Evolutionary conservation across 768 basidiomycete genomes (phyloP), one percentile per base, ranked within the genome.

Genomic region (Xerocomus brunneocitrinus): DNA sequence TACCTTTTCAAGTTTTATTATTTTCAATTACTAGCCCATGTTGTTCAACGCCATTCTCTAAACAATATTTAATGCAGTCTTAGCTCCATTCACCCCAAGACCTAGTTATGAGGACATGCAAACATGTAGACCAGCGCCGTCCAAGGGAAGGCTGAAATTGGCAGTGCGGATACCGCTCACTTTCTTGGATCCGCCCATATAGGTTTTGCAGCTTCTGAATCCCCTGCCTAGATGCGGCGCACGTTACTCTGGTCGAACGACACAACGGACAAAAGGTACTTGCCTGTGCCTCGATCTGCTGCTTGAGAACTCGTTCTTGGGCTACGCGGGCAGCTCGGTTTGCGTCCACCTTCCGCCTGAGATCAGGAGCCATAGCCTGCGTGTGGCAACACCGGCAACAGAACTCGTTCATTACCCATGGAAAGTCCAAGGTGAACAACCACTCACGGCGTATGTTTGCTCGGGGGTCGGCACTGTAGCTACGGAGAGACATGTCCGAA

Each of bases 291-390:
- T 76, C 72, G 6, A 75, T 71, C 61, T 79, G 78, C 60, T 75
- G 76, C 63, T 75, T 76, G 63, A 76, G 74, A 53, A 77, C 78
- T 45, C 73, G 73, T 71, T 85, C 85, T 64, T 77, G 73, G 4
- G 77, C 76, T 10, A 77, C 58, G 30, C 85, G 76, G 8, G 77
- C 69, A 14, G 76, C 76, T 34, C 81, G 77, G 52, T 76, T 73
- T 3, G 78, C 79, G 59, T 87, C 85, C 16, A 87, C 85, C 59
- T 79, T 80, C 44, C 79, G 76, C 58, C 75, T 77, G 56, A 86
- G 66, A 70, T 84, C 83, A 57, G 85, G 85, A 22, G 85, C 76
- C 75, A 87, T 74, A 64, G 75, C 72, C 84, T 86, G 56, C 19
- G 19, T 25, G 52, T 36, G 50, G 22, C 38, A 10, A 28, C 28